Evolutionary conservation across 2,329 filamentous ascomycete species (phyloP).

Genomic region (Claviceps pazoutovae): DNA sequence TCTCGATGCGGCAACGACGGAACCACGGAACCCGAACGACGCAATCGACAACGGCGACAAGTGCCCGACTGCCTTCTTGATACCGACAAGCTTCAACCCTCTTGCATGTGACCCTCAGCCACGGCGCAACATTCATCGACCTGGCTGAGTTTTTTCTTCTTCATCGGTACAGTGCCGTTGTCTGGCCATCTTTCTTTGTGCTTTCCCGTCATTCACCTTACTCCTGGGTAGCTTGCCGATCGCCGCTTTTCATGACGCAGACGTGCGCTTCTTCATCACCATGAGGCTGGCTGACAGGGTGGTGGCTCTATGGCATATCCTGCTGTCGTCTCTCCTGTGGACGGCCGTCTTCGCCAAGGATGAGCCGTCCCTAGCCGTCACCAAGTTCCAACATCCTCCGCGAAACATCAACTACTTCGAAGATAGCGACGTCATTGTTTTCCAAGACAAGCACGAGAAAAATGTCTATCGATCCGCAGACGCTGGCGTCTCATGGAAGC

Average conservation of each 20-base stretch:
- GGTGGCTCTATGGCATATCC: conserved; percentile 31
- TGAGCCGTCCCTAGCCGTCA: conserved; percentile 51
- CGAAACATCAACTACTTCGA: conserved; percentile 76
- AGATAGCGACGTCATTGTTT: conserved; percentile 68
- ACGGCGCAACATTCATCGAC: not conserved
- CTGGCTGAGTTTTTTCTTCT: not conserved
- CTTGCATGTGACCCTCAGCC: not conserved
- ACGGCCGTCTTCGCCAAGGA: conserved; percentile 39
- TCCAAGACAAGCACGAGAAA: conserved; percentile 50
- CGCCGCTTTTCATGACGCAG: conserved; percentile 27
- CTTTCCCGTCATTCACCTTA: not conserved
- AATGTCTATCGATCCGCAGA: conserved; percentile 67
- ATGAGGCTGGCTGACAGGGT: conserved; percentile 41
- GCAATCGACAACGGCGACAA: too few relatives aligned
- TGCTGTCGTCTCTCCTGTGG: conserved; percentile 35
- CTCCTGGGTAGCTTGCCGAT: not conserved
- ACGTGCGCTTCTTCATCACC: conserved; percentile 24
- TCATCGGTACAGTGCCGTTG: not conserved
- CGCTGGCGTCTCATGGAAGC: conserved; percentile 65
- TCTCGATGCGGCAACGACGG: not conserved
- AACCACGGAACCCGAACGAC: not conserved
- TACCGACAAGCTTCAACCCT: not conserved
- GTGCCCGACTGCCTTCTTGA: not conserved
- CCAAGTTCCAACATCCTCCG: conserved; percentile 52
- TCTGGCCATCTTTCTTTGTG: not conserved